These are phyloP conservation scores for Backusella tarrabulga DNA, from an alignment of 192 early-diverging fungal genomes.

Conservation along the genomic window DNA sequence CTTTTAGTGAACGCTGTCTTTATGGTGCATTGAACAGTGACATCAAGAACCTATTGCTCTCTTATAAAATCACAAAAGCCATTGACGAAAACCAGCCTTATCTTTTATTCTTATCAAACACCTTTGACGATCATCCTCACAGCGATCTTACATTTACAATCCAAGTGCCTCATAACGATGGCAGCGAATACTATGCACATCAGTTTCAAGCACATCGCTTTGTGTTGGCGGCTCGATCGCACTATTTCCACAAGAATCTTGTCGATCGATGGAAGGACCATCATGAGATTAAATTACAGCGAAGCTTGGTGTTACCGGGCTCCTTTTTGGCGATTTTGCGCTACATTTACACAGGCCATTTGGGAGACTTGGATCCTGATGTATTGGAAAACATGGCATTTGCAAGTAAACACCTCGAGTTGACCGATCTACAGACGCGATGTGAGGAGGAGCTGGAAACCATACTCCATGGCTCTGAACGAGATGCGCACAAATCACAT, in stretches of 20 bases:
- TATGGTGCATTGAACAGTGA: slow-evolving; percentile 47
- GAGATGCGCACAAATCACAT: not conserved
- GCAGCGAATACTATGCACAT: slow-evolving; percentile 3
- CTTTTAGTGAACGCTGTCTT: slow-evolving; percentile 38
- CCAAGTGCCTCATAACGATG: not conserved
- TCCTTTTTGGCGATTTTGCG: not conserved
- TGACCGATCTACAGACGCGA: not conserved
- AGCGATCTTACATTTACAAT: not conserved
- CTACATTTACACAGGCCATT: not conserved
- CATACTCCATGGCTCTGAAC: not conserved
- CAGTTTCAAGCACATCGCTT: slow-evolving; percentile 43
- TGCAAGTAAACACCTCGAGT: not conserved
- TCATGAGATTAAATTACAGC: not conserved
- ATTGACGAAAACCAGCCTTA: slow-evolving; percentile 39
- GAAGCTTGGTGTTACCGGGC: not conserved
- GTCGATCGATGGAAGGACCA: slow-evolving; percentile 17
- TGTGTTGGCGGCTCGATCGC: slow-evolving; percentile 40
- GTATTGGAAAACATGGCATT: not conserved
- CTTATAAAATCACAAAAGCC: slow-evolving; percentile 48
- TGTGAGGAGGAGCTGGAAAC: not conserved
- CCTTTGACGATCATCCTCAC: slow-evolving; percentile 24
- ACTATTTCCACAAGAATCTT: slow-evolving; percentile 35
- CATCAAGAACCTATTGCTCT: slow-evolving; percentile 40
- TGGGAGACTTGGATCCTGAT: not conserved
- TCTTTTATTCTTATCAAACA: slow-evolving; percentile 19